A percentile compares a stretch with the other conserved stretches of the same genome.
phyloP scores from a whole-genome alignment of 2,329 filamentous ascomycete species.

The Hirsutella minnesotensis region DNA sequence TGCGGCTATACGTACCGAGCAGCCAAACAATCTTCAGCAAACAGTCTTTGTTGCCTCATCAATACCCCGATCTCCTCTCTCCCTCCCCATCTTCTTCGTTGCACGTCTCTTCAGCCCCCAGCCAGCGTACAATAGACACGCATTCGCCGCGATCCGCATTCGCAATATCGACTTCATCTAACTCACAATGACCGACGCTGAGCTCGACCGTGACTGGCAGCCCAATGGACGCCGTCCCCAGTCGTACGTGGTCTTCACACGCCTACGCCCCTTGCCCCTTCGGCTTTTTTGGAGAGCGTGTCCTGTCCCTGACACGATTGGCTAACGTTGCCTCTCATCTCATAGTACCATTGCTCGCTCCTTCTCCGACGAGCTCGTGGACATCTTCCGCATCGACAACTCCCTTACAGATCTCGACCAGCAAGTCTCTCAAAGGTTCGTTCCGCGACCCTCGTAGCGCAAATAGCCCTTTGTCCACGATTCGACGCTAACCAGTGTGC shows the following conservation, averaged over 20 bases:
- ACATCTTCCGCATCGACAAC: conserved; percentile 80
- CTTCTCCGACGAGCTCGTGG: conserved; percentile 77
- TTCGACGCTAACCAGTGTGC: background rate
- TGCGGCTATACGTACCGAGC: background rate
- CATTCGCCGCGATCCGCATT: background rate
- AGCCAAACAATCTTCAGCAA: background rate
- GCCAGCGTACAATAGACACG: conserved; percentile 3
- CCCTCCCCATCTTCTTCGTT: background rate
- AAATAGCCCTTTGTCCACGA: background rate
- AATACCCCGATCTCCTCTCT: background rate
- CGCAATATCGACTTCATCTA: background rate
- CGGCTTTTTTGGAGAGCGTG: background rate
- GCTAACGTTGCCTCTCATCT: conserved; percentile 3
- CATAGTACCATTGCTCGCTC: conserved; percentile 72
- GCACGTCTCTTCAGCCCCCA: background rate
- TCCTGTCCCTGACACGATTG: background rate
- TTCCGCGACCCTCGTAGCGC: conserved; percentile 5
- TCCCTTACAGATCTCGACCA: conserved; percentile 62
- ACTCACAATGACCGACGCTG: conserved; percentile 44
- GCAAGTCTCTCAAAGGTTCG: conserved; percentile 73
- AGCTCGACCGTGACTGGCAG: conserved; percentile 70
- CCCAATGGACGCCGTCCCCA: conserved; percentile 66
- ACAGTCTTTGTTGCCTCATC: conserved; percentile 1
- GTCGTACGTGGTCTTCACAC: conserved; percentile 51
- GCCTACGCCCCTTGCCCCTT: background rate